phyloP scores from a whole-genome alignment of 2,329 filamentous ascomycete genomes.

The Aspergillus vadensis region DNA sequence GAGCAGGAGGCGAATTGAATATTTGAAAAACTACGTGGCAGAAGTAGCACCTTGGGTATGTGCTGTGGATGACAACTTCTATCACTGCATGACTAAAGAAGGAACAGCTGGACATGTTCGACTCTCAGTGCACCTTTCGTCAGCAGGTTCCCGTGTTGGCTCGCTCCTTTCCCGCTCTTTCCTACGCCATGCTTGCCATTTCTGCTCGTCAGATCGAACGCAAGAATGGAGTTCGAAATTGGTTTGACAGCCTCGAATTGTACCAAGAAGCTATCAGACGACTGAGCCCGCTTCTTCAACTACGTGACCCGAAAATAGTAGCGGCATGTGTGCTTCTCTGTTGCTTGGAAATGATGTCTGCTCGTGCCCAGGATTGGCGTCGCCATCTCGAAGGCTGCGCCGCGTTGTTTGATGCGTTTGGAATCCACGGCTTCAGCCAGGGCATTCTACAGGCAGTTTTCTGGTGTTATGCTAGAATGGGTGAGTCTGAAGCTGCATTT shows the following conservation, averaged over 20 bases:
- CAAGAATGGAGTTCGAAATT: slow-evolving; percentile 48
- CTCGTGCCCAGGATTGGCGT: slow-evolving; percentile 54
- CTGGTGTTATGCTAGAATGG: slow-evolving; percentile 62
- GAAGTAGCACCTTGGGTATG: slow-evolving; percentile 57
- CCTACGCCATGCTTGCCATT: slow-evolving; percentile 56
- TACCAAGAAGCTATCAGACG: slow-evolving; percentile 57
- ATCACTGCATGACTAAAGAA: too few relatives aligned
- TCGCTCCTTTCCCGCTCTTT: slow-evolving; percentile 47
- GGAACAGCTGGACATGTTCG: slow-evolving; percentile 58
- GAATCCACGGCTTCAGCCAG: slow-evolving; percentile 54
- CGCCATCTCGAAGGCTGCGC: slow-evolving; percentile 61
- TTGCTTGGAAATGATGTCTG: slow-evolving; percentile 58
- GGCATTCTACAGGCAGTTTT: slow-evolving; percentile 58
- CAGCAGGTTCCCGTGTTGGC: slow-evolving; percentile 55
- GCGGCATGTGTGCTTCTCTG: slow-evolving; percentile 58
- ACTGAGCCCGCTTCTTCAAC: slow-evolving; percentile 52
- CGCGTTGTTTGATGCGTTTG: slow-evolving; percentile 53
- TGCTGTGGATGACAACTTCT: not conserved
- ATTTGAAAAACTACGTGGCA: slow-evolving; percentile 54
- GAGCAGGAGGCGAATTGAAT: slow-evolving; percentile 39
- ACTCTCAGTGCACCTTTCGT: slow-evolving; percentile 55
- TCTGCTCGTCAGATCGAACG: slow-evolving; percentile 57
- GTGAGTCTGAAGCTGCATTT: slow-evolving; percentile 29
- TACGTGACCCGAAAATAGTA: slow-evolving; percentile 53
- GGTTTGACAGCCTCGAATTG: slow-evolving; percentile 54